A percentile compares a stretch with the other conserved stretches of the same genome.
Conservation (phyloP, 2,329 filamentous ascomycete species). For the Neoascochyta sp. region DNA sequence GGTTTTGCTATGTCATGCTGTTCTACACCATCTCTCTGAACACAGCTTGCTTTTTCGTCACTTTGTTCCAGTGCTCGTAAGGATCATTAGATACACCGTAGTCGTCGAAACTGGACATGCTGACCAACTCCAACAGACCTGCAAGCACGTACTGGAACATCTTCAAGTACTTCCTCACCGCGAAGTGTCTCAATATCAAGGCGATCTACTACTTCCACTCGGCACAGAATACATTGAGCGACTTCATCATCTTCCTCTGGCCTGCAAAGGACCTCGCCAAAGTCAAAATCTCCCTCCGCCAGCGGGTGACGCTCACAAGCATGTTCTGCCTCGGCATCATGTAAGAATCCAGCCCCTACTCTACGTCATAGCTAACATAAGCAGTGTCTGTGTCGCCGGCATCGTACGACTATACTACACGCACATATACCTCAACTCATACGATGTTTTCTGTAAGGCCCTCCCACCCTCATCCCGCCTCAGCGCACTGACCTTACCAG, state of each 20-base stretch:
- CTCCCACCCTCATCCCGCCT: not conserved
- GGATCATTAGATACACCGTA: no score
- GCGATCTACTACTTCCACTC: constrained; percentile 24
- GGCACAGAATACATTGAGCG: constrained; percentile 25
- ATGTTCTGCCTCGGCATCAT: constrained; percentile 33
- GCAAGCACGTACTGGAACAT: constrained; percentile 24
- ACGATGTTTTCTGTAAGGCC: constrained; percentile 25
- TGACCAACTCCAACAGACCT: constrained; percentile 8
- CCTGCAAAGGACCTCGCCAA: constrained; percentile 26
- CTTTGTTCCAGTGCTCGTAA: constrained; percentile 31
- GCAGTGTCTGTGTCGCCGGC: constrained; percentile 36
- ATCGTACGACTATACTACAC: constrained; percentile 29
- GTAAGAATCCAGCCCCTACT: constrained; percentile 9
- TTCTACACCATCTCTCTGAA: constrained; percentile 19
- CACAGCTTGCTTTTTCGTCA: constrained; percentile 20
- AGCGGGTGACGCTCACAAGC: constrained; percentile 26
- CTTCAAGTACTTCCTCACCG: constrained; percentile 17
- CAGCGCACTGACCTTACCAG: constrained; percentile 3
- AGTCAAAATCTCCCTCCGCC: constrained; percentile 24
- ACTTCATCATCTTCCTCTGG: constrained; percentile 34
- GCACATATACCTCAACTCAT: constrained; percentile 20
- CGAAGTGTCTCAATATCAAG: constrained; percentile 22
- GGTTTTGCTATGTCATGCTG: constrained; percentile 27
- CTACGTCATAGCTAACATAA: no score
- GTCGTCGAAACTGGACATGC: not conserved